Base-by-base conservation (phyloP, 768 basidiomycete species). In the Termitomyces titanicus region DNA sequence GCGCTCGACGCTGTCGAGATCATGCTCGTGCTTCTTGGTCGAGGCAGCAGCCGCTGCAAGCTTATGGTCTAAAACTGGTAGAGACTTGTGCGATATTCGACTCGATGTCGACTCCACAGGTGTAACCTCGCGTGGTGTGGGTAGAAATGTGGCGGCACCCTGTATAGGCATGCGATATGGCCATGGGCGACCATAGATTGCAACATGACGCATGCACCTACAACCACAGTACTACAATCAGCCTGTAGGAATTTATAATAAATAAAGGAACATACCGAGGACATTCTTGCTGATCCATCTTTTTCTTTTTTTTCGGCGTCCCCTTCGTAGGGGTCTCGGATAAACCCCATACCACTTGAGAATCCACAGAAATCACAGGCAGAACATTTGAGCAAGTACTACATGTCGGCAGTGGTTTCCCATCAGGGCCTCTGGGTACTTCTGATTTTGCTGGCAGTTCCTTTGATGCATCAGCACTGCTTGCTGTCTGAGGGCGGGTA, bases 201-300 rank as follows among this genome's bases (percentile, higher is more conserved):
- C 89, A 62, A 76, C 80, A 68, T 92, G 90, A 18, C 90, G 86
- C 69, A 92, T 77, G 66, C 90, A 92, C 55, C 89, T 91, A 42
- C 46, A 29, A 25, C 39, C 44, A 44, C 15, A 8, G 12, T 7
- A 38, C 40, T 39, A 51, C 17, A 24, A 40, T 20, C 22, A 48
- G 47, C 61, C 39, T 47, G 20, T 17, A 40, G 51, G 58, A 55
- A 60, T 47, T 57, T 15, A 20, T 45, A 38, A 48, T 56, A 38
- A 38, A 48, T 56, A 38, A 22, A 58, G 56, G 33, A 50, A 72
- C 80, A 59, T 67, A 92, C 89, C 90, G 78, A 53, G 88, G 88
- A 68, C 90, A 92, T 27, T 89, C 86, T 57, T 82, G 81, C 29
- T 22, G 37, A 6, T 51, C 55, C 56, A 81, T 80, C 57, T 74